phyloP scores from a whole-genome alignment of 2,329 filamentous ascomycete species.

The Cladosporium sp. region DNA sequence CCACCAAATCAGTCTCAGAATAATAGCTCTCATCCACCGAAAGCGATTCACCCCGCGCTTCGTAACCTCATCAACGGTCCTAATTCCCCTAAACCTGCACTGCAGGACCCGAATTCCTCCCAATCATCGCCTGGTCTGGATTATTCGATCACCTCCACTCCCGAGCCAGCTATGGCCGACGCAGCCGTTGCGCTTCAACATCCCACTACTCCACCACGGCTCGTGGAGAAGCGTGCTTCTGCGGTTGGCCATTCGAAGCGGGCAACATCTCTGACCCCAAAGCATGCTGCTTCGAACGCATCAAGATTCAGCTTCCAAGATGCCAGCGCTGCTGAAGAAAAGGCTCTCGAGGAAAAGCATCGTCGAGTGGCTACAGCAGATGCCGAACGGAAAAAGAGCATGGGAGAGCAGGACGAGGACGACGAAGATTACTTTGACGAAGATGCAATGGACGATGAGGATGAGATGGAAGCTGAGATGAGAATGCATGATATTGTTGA shows the following conservation, averaged over 20 bases:
- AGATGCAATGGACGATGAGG: slow-evolving; percentile 42
- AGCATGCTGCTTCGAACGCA: slow-evolving; percentile 59
- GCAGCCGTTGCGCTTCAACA: slow-evolving; percentile 14
- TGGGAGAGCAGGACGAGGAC: slow-evolving; percentile 29
- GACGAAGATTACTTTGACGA: slow-evolving; percentile 36
- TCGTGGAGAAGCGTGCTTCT: slow-evolving; percentile 28
- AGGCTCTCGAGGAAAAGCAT: slow-evolving; percentile 68
- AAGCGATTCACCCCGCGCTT: slow-evolving; percentile 9
- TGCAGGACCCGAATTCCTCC: slow-evolving; percentile 1
- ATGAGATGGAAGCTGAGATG: slow-evolving; percentile 39
- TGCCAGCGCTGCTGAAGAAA: slow-evolving; percentile 60
- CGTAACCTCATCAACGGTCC: slow-evolving; percentile 6
- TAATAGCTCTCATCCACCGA: background rate
- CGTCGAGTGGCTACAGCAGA: slow-evolving; percentile 18
- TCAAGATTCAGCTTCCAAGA: slow-evolving; percentile 79
- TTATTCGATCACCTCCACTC: slow-evolving; percentile 4
- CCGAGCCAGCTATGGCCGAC: slow-evolving; percentile 5
- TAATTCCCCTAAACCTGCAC: slow-evolving; percentile 4
- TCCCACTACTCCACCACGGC: slow-evolving; percentile 15
- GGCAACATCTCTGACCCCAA: slow-evolving; percentile 25
- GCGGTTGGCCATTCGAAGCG: slow-evolving; percentile 28
- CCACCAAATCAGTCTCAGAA: background rate
- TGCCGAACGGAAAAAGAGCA: slow-evolving; percentile 1
- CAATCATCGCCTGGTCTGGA: slow-evolving; percentile 6
- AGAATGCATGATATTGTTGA: background rate